Evolutionary conservation across 2,329 filamentous ascomycete species (phyloP), one percentile per base, ranked within the genome.

Genomic region (Neonectria magnoliae): DNA sequence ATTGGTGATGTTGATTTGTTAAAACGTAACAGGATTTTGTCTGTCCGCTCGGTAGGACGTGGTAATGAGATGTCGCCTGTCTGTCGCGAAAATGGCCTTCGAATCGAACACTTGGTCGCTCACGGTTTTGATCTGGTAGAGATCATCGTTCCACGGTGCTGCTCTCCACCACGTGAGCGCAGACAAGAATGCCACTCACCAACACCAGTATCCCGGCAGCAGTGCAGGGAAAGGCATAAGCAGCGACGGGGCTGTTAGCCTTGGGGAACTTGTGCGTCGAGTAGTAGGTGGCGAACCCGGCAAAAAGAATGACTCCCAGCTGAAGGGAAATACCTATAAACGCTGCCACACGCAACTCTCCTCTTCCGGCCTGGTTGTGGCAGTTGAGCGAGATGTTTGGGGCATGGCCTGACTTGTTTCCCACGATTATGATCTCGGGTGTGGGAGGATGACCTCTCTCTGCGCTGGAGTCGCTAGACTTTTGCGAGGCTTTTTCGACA

Each of bases 161-260:
- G 9, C 50, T 57, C 22, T 79, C 75, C 3, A 81, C 73, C 2
- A 79, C 73, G 48, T 73, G 70, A 0, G 71, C 70, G 55, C 77
- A 80, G 1, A 78, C 41, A 0, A 77, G 41, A 42, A 80, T 67
- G 0, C 77, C 76, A 1, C 62, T 1, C 0, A 73, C 66, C 13
- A 81, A 44, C 0, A 76, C 1, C 0, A 75, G 0, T 0, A 77
- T 80, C 2, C 79, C 78, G 8, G 47, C 14, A 0, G 66, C 64
- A 2, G 69, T 71, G n/a, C 72, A 70, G 1, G 73, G 72, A 50
- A 72, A 76, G 0, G 77, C 73, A 33, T 76, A 74, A 2, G 4
- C 7, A 0, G 59, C 52, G 0, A 71, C 53, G 0, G 18, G 10
- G 1, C 59, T 18, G 0, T 42, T 70, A 7, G 58, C 66, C 22